Evolutionary conservation across 2,329 filamentous ascomycete genomes (phyloP).

Genomic region (Pseudogymnoascus sp.): DNA sequence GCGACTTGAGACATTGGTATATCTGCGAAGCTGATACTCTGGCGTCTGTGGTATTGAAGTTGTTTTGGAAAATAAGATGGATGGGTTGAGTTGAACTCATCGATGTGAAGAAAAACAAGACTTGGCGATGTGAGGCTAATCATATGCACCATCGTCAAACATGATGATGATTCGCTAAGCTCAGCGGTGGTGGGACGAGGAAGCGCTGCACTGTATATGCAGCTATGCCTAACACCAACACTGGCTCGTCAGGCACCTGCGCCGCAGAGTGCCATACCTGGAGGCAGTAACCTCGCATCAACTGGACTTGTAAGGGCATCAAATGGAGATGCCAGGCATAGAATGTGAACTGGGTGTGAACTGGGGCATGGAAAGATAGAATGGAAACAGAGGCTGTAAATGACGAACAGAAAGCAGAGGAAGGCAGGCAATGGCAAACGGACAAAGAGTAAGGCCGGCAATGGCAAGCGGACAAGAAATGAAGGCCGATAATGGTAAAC

Average conservation of each 20-base stretch:
- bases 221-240: neutral
- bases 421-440: neutral
- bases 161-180: neutral
- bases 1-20: neutral
- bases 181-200: neutral
- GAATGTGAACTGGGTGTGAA: neutral
- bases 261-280: neutral
- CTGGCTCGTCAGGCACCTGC: neutral
- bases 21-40: neutral
- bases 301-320: too few relatives aligned
- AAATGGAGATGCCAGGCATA: too few relatives aligned
- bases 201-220: neutral
- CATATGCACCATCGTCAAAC: neutral
- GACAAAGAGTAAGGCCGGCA: neutral
- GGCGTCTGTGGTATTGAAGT: neutral
- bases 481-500: too few relatives aligned
- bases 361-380: neutral
- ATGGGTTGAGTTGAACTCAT: neutral
- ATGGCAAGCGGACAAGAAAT: neutral
- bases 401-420: too few relatives aligned
- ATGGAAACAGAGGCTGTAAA: neutral
- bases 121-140: neutral
- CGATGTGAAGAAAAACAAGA: neutral
- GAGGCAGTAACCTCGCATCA: neutral
- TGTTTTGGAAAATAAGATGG: too few relatives aligned